Percentiles rank a stretch among this genome's conserved stretches.
Evolutionary conservation across 1,284 basidiomycete species (phyloP).

Genomic region (Cutaneotrichosporon sp.): DNA sequence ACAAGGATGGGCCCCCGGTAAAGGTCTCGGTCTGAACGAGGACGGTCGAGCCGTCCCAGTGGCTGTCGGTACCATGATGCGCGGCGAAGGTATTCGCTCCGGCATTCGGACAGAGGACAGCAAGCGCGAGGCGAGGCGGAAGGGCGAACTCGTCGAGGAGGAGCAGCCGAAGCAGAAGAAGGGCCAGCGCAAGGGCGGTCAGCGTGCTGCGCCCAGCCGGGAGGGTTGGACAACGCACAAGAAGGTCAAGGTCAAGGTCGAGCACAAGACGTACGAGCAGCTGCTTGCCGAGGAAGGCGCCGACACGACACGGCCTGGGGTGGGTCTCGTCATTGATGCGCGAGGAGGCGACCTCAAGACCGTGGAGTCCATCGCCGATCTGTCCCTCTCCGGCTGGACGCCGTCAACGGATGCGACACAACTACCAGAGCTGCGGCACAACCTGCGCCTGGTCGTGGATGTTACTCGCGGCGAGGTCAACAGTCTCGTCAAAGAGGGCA

Average conservation of each 20-base stretch:
- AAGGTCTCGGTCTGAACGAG: slow-evolving; percentile 74
- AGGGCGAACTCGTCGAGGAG: slow-evolving; percentile 61
- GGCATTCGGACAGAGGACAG: slow-evolving; percentile 88
- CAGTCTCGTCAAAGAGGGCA: slow-evolving; percentile 85
- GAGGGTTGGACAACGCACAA: slow-evolving; percentile 62
- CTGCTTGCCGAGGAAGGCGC: slow-evolving; percentile 78
- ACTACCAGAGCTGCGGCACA: slow-evolving; percentile 94
- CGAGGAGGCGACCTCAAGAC: slow-evolving; percentile 85
- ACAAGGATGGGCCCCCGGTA: slow-evolving; percentile 86
- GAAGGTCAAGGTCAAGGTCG: slow-evolving; percentile 77
- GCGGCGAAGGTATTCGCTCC: slow-evolving; percentile 77
- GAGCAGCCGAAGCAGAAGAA: slow-evolving; percentile 54
- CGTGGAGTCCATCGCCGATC: slow-evolving; percentile 75
- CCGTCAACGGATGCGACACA: slow-evolving; percentile 79
- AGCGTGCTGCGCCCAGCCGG: background rate
- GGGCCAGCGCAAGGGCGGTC: background rate
- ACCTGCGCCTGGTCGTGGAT: slow-evolving; percentile 82
- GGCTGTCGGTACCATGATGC: slow-evolving; percentile 69
- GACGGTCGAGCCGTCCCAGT: slow-evolving; percentile 87
- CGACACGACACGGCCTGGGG: slow-evolving; percentile 56
- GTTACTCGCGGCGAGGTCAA: slow-evolving; percentile 78
- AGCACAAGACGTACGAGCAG: slow-evolving; percentile 95
- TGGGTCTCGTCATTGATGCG: slow-evolving; percentile 91
- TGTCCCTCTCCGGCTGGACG: slow-evolving; percentile 77
- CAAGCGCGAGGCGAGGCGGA: slow-evolving; percentile 69